Evolutionary conservation across 768 basidiomycete species (phyloP), one percentile per base, ranked within the genome.

Genomic region (Amanita inopinata): DNA sequence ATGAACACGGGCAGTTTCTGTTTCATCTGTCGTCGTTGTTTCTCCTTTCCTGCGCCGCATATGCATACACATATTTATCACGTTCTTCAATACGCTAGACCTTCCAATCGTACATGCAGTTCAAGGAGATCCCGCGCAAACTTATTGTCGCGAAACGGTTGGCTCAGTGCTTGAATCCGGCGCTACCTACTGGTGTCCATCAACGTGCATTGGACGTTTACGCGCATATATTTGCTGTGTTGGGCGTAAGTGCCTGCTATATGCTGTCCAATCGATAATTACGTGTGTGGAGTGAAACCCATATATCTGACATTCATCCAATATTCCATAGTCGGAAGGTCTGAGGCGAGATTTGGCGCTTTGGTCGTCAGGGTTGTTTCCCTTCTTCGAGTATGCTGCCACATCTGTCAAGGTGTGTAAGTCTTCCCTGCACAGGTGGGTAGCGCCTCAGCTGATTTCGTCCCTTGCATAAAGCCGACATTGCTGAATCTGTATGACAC

Each of bases 321-420:
- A 33, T 33, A 7, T n/a, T 45, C 43, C 53, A 3, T 50, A 96
- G 93, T 73, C 77, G 2, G 94, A 93, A 53, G 92, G 94, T 7
- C 60, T 99, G 32, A 75, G 75, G 49, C 73, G 78, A 32, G 96
- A 99, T 62, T 70, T 99, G 2, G 71, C 85, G 3, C 67, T 97
- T 14, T 99, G 96, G 96, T 91, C 90, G 0, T 83, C 91, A 3
- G 96, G 96, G 5, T 62, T 99, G 4, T 97, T 99, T 59, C 96
- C 96, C 0, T 98, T 98, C 76, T 97, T 98, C 54, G 91, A 97
- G 63, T 98, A 91, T 60, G 91, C 96, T 7, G 84, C 94, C n/a
- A 98, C 93, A n/a, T 92, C 92, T 14, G 92, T 97, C 45, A 90
- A 90, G 73, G 90, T 86, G 50, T 38, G 63, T 45, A 20, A 31